A percentile compares a stretch with the other conserved stretches of the same genome.
These are phyloP conservation scores for Sugiyamaella valdiviana DNA, from an alignment of 805 yeast species.

Conservation along the genomic window DNA sequence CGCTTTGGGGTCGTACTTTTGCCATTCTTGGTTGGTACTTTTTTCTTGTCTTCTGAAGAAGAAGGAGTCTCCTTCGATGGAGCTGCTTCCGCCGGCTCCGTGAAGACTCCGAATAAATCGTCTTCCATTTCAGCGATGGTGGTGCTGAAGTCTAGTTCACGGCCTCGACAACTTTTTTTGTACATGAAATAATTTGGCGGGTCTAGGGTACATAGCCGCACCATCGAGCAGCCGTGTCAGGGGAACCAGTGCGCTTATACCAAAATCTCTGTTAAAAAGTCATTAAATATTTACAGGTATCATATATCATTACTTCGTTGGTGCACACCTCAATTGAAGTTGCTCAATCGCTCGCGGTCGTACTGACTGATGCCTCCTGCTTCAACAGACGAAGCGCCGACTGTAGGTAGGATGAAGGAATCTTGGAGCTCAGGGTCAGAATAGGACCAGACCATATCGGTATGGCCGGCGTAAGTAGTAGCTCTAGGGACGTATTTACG, in stretches of 20 bases:
- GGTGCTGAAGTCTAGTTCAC: not conserved
- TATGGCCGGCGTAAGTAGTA: not conserved
- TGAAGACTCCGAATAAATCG: slow-evolving; percentile 31
- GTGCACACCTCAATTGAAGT: slow-evolving; percentile 1
- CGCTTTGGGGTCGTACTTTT: slow-evolving; percentile 11
- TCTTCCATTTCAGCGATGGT: slow-evolving; percentile 3
- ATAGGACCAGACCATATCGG: not conserved
- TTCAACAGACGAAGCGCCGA: not conserved
- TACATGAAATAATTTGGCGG: not conserved
- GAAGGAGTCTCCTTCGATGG: not conserved
- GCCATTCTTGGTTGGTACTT: not conserved
- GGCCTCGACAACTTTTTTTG: not conserved
- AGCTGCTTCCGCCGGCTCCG: slow-evolving; percentile 21
- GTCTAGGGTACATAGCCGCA: too few relatives aligned
- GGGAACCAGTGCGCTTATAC: too few relatives aligned
- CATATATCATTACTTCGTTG: too few relatives aligned
- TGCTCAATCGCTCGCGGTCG: slow-evolving; percentile 16
- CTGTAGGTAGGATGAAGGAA: not conserved
- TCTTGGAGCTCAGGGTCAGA: slow-evolving; percentile 1
- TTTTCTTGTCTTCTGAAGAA: not conserved
- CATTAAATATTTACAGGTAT: not conserved
- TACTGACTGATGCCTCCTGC: slow-evolving; percentile 12
- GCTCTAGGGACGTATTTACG: not conserved
- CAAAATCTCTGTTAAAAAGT: too few relatives aligned
- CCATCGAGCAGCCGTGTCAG: too few relatives aligned